A percentile compares a stretch with the other conserved stretches of the same genome.
Conservation (phyloP, 768 basidiomycete species). For the Mrakia frigida region DNA sequence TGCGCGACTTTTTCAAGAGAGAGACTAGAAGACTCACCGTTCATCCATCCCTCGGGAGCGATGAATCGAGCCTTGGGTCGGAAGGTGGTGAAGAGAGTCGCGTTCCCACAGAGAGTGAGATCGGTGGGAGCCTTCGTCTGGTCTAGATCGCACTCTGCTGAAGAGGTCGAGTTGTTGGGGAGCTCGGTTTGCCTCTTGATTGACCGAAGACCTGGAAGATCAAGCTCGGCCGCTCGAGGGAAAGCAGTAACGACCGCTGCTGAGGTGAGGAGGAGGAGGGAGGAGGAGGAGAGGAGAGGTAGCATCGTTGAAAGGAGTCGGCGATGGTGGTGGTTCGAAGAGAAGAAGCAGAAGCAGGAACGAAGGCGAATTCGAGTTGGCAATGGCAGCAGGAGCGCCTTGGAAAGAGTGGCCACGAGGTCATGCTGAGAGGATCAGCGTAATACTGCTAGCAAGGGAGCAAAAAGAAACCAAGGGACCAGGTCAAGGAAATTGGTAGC, state of each 20-base stretch:
- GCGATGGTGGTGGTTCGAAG: neutral
- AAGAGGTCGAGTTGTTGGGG: conserved; percentile 15
- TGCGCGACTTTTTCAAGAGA: no score
- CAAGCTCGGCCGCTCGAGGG: neutral
- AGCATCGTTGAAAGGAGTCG: neutral
- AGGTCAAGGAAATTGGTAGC: no score
- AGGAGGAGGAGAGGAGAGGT: conserved; percentile 4
- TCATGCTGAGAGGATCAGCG: no score
- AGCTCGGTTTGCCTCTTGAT: neutral
- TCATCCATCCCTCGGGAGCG: conserved; percentile 36
- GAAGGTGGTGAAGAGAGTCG: conserved; percentile 35
- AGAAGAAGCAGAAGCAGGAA: no score
- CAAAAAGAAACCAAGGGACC: no score
- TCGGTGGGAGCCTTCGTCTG: conserved; percentile 31
- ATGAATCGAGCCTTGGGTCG: conserved; percentile 35
- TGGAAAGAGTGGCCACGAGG: no score
- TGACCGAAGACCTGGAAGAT: neutral
- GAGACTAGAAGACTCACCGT: neutral
- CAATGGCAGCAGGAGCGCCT: no score
- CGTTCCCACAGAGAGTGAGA: conserved; percentile 34
- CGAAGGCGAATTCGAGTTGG: no score
- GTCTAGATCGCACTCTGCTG: conserved; percentile 23
- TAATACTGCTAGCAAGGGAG: no score
- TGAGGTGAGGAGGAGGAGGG: neutral
- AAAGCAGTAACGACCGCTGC: neutral